Conservation (phyloP, 1,139 yeast species). For the Saccharomyces hybrid region DNA sequence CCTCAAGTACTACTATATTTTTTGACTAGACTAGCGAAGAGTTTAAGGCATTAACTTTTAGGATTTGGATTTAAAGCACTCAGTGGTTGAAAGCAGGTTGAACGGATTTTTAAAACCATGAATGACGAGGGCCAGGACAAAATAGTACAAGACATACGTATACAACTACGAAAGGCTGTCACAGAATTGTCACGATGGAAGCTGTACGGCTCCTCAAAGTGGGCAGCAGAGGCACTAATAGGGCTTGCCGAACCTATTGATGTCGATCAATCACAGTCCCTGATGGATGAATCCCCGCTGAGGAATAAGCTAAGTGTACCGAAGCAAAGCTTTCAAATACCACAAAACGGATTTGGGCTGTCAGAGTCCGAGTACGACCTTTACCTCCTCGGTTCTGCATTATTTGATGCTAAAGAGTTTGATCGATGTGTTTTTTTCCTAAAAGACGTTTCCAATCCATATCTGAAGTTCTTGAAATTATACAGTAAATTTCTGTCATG, state of each 20-base stretch:
- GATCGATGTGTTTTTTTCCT: constrained; percentile 65
- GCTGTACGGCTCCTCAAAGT: constrained; percentile 63
- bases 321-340: background rate
- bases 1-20: background rate
- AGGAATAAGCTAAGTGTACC: constrained; percentile 1
- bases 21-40: background rate
- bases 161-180: constrained; percentile 35
- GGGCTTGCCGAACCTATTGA: constrained; percentile 32
- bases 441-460: constrained; percentile 44
- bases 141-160: constrained; percentile 24
- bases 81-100: background rate
- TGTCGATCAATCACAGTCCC: constrained; percentile 13
- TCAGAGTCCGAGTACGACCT: constrained; percentile 37
- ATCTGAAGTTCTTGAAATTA: constrained; percentile 54
- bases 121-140: constrained; percentile 5
- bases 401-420: constrained; percentile 79
- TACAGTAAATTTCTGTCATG: constrained; percentile 67
- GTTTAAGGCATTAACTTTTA: background rate
- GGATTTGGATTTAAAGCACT: background rate
- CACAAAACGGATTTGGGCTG: constrained; percentile 7
- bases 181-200: constrained; percentile 40
- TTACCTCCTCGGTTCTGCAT: constrained; percentile 57
- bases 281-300: constrained; percentile 9
- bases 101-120: background rate
- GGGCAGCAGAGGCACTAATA: constrained; percentile 75